A percentile compares a stretch with the other conserved stretches of the same genome.
These are phyloP conservation scores for Calocera cornea DNA, from an alignment of 768 basidiomycete species.

Conservation along the genomic window DNA sequence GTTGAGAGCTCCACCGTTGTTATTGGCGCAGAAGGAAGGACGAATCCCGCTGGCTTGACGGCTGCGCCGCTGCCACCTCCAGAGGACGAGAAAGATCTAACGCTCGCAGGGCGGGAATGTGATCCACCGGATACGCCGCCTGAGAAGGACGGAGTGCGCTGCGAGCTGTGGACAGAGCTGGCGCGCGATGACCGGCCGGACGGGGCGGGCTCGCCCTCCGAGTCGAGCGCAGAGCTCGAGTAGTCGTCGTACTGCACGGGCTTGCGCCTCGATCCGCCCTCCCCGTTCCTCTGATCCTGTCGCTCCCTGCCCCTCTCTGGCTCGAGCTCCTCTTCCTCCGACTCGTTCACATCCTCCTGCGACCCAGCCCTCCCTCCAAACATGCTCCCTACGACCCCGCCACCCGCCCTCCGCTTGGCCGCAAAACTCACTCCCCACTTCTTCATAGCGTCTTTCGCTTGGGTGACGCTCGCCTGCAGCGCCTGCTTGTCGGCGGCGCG, in stretches of 20 bases:
- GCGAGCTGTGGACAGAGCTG: neutral
- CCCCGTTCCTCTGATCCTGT: neutral
- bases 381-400: neutral
- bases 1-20: neutral
- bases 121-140: neutral
- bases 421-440: conserved; percentile 84
- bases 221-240: neutral
- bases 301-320: neutral
- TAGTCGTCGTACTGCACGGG: neutral
- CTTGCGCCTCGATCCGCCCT: neutral
- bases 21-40: neutral
- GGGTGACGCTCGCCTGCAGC: conserved; percentile 49
- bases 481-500: conserved; percentile 63
- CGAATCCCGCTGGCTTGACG: neutral
- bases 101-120: neutral
- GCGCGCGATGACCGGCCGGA: neutral
- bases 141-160: neutral
- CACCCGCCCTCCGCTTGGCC: conserved; percentile 23
- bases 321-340: neutral
- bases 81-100: neutral
- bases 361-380: neutral
- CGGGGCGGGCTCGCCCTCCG: neutral
- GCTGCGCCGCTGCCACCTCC: neutral
- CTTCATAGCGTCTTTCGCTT: conserved; percentile 69
- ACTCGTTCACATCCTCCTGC: neutral